Evolutionary conservation across 306 rosid genomes (phyloP), one percentile per base, ranked within the genome.

Genomic region (Urtica urens): DNA sequence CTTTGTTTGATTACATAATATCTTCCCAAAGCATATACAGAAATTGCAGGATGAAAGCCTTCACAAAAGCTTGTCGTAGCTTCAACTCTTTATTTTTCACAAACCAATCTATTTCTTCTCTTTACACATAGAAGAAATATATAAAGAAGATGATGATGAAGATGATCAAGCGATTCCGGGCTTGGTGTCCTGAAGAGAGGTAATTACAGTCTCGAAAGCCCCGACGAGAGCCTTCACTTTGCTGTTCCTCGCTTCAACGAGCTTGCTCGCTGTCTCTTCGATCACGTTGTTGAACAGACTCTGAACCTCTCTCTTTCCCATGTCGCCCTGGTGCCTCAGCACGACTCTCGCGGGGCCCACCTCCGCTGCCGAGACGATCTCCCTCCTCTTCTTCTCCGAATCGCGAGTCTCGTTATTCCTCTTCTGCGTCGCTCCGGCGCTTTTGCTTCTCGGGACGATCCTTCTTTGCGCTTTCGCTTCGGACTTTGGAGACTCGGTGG

Each of bases 211-310:
- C 60, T 83, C 96, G 55, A 87, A 82, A 65, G 94, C 94, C 51
- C 94, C 87, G 50, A 83, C 96, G 42, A 87, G 71, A 48, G 94
- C 93, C 78, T 80, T 83, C 29, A 87, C 96, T 72, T 87, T 87
- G 75, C 96, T 80, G 68, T 82, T 73, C 66, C 92, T 72, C 13
- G 72, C 41, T 58, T 51, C 72, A 15, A 73, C 77, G 73, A 87
- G 96, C 78, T 62, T 87, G 57, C 63, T 87, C 55, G 96, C 96
- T 0, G 96, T 82, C 75, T 87, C 96, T 80, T 87, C 87, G 67
- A 87, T 87, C 64, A 83, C 93, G 67, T 83, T 87, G 39, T 87
- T 87, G 49, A 78, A 76, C 73, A 78, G 67, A 53, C 72, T 72
- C 52, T 43, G 78, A 13, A 51, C 47, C 28, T 46, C 72, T 65